Evolutionary conservation across 768 basidiomycete genomes (phyloP).

Genomic region (Steccherinum ochraceum): DNA sequence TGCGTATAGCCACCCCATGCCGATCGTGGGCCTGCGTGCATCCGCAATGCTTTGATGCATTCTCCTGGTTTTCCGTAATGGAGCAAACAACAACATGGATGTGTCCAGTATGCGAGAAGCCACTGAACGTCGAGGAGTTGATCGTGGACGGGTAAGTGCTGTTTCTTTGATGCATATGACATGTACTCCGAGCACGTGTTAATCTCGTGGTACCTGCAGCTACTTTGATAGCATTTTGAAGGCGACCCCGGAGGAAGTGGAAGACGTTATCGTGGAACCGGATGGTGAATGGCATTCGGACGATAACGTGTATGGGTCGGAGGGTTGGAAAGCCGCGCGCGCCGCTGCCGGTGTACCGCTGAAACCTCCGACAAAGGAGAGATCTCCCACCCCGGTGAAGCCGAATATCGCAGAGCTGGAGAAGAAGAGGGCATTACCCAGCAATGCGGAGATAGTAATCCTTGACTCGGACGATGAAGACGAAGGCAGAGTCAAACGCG

Average conservation of each 20-base stretch:
- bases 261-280: slow-evolving; percentile 91
- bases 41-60: slow-evolving; percentile 92
- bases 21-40: slow-evolving; percentile 87
- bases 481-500: slow-evolving; percentile 69
- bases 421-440: slow-evolving; percentile 40
- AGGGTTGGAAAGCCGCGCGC: slow-evolving; percentile 59
- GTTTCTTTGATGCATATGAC: background rate
- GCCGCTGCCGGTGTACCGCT: slow-evolving; percentile 22
- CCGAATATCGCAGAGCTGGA: slow-evolving; percentile 20
- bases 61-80: slow-evolving; percentile 92
- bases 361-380: slow-evolving; percentile 10
- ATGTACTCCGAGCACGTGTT: no score
- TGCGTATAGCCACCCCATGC: slow-evolving; percentile 77
- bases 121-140: slow-evolving; percentile 71
- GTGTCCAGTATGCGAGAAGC: slow-evolving; percentile 89
- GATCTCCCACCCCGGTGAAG: slow-evolving; percentile 17
- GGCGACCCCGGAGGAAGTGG: slow-evolving; percentile 68
- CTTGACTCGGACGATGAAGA: slow-evolving; percentile 70
- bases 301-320: slow-evolving; percentile 79
- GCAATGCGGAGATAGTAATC: slow-evolving; percentile 53
- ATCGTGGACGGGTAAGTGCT: slow-evolving; percentile 81
- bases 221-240: slow-evolving; percentile 86
- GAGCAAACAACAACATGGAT: slow-evolving; percentile 94
- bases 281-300: slow-evolving; percentile 95
- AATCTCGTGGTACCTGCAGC: slow-evolving; percentile 32